Conservation (phyloP, 2,329 filamentous ascomycete genomes). For the Alternaria sp. region DNA sequence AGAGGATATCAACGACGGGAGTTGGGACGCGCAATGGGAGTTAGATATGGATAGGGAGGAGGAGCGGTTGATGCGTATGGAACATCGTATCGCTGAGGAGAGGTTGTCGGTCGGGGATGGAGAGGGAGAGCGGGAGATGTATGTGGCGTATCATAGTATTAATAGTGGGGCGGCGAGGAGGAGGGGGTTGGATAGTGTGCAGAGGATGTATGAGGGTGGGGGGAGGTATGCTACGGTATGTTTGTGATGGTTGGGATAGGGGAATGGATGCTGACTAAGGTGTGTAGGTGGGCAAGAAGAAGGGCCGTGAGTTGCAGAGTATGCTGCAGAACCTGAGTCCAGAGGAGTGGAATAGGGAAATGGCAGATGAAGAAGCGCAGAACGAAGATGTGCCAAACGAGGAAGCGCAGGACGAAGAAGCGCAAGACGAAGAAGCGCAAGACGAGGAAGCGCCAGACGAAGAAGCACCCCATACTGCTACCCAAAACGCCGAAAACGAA, state of each 20-base stretch:
- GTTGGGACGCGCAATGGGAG: not conserved
- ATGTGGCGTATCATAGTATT: not conserved
- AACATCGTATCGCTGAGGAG: not conserved
- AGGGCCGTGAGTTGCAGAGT: not conserved
- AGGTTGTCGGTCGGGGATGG: not conserved
- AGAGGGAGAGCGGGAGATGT: not conserved
- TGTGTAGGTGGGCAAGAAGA: not conserved
- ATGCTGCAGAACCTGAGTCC: not conserved
- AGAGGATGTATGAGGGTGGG: conserved; percentile 2
- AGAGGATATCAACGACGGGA: not conserved
- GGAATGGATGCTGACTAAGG: not conserved
- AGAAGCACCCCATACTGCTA: not conserved
- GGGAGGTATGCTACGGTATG: conserved; percentile 7
- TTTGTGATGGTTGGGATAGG: not conserved
- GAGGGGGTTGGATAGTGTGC: not conserved
- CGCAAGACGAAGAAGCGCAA: not conserved
- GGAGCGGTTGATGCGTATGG: not conserved
- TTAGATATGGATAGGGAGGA: not conserved
- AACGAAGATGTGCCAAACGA: no score
- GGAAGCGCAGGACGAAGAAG: not conserved
- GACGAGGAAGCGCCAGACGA: not conserved
- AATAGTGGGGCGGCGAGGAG: not conserved
- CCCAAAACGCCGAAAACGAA: not conserved
- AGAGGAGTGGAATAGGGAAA: not conserved
- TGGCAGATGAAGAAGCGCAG: not conserved